Evolutionary conservation across 2,329 filamentous ascomycete genomes (phyloP).

Genomic region (Claviceps pazoutovae): DNA sequence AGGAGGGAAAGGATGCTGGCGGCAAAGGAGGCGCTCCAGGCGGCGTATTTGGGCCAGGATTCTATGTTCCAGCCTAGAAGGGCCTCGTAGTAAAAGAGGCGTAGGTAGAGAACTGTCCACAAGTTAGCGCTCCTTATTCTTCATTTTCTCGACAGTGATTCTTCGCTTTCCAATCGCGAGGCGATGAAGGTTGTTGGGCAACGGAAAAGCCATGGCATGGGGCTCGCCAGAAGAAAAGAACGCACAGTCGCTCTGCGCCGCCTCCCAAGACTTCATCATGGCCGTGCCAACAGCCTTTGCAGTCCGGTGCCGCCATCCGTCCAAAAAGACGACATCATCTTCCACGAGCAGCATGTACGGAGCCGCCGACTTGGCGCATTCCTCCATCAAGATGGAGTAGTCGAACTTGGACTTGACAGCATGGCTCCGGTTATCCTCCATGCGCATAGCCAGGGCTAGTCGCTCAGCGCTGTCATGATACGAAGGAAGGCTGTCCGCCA

Average conservation of each 20-base stretch:
- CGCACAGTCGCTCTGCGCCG: slow-evolving; percentile 1
- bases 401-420: slow-evolving; percentile 6
- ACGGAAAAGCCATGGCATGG: no score
- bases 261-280: background rate
- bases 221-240: background rate
- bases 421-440: slow-evolving; percentile 2
- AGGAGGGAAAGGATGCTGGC: background rate
- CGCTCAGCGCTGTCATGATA: slow-evolving; percentile 4
- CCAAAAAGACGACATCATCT: slow-evolving; percentile 6
- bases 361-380: slow-evolving; percentile 2
- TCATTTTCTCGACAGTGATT: background rate
- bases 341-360: slow-evolving; percentile 6
- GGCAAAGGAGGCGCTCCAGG: background rate
- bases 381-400: slow-evolving; percentile 7
- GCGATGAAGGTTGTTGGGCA: no score
- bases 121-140: background rate
- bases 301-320: slow-evolving; percentile 4
- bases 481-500: slow-evolving; percentile 4
- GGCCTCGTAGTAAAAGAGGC: slow-evolving; percentile 6
- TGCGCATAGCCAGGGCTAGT: slow-evolving; percentile 1
- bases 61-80: slow-evolving; percentile 6
- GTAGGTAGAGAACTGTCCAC: slow-evolving; percentile 5
- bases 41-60: slow-evolving; percentile 4
- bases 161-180: background rate
- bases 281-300: slow-evolving; percentile 1